Evolutionary conservation across 345 rosid genomes (phyloP).

Genomic region (Mallotus nudiflorus): DNA sequence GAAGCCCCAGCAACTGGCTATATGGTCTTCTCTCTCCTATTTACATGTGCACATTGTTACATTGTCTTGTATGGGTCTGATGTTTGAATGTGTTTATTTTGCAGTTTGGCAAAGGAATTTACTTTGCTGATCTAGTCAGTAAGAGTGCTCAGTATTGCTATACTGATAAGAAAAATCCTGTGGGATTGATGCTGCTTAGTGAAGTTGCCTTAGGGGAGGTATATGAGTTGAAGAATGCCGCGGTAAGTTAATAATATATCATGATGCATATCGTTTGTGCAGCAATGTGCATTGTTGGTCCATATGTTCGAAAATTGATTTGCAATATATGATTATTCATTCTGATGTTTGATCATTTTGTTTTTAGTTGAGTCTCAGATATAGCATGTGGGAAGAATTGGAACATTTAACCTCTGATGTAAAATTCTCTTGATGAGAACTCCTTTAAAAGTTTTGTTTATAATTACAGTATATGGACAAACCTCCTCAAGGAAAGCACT

Average conservation of each 20-base stretch:
- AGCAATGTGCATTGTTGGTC: background rate
- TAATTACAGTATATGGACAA: constrained; percentile 67
- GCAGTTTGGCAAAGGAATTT: constrained; percentile 96
- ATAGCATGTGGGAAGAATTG: background rate
- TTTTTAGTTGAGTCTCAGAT: background rate
- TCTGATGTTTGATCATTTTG: background rate
- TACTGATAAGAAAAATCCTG: constrained; percentile 72
- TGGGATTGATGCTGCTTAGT: constrained; percentile 89
- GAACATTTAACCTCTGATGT: background rate
- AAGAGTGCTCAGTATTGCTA: constrained; percentile 98
- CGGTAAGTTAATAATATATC: constrained; percentile 44
- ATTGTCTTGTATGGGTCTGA: constrained; percentile 20
- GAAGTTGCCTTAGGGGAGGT: constrained; percentile 90
- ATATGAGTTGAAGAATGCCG: constrained; percentile 71
- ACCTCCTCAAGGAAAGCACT: constrained; percentile 89
- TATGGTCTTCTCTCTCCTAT: constrained; percentile 56
- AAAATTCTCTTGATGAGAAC: background rate
- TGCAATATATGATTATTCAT: background rate
- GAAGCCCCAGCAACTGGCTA: constrained; percentile 99
- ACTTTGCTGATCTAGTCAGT: constrained; percentile 97
- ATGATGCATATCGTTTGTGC: background rate
- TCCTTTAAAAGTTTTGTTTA: background rate
- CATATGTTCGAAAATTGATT: background rate
- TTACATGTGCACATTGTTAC: background rate
- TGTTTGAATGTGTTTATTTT: constrained; percentile 21